Conservation (phyloP, 176 grass and related monocot genomes). For the Oryza australiensis region DNA sequence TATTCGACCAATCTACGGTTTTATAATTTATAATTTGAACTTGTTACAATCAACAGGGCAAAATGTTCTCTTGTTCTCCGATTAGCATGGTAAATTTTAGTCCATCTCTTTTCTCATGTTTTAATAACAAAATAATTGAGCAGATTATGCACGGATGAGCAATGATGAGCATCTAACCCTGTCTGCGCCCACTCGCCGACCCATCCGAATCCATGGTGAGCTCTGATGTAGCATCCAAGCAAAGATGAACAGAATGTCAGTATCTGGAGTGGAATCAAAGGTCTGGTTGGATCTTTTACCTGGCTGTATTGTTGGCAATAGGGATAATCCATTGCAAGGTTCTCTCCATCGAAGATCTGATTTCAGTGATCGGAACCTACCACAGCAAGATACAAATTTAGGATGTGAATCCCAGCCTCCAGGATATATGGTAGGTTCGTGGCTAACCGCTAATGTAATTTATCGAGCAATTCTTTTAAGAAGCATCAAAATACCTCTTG, state of each 20-base stretch:
- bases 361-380: constrained; percentile 56
- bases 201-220: constrained; percentile 66
- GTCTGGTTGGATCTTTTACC: constrained; percentile 24
- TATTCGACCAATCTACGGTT: no score
- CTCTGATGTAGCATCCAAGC: constrained; percentile 38
- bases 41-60: neutral
- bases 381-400: neutral
- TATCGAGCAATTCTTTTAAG: neutral
- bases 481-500: constrained; percentile 56
- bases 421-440: neutral
- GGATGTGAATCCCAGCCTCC: neutral
- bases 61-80: neutral
- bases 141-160: neutral
- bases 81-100: neutral
- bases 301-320: constrained; percentile 73
- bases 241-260: neutral
- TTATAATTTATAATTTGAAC: neutral
- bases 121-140: neutral
- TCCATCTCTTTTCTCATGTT: neutral
- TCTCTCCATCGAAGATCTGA: constrained; percentile 76
- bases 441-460: neutral
- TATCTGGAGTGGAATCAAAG: neutral
- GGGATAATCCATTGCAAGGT: constrained; percentile 78
- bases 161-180: constrained; percentile 36
- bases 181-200: constrained; percentile 65